A percentile compares a stretch with the other conserved stretches of the same genome.
Evolutionary conservation across 192 early-diverging fungal species (phyloP).

Genomic region (Backusella psychrophila): DNA sequence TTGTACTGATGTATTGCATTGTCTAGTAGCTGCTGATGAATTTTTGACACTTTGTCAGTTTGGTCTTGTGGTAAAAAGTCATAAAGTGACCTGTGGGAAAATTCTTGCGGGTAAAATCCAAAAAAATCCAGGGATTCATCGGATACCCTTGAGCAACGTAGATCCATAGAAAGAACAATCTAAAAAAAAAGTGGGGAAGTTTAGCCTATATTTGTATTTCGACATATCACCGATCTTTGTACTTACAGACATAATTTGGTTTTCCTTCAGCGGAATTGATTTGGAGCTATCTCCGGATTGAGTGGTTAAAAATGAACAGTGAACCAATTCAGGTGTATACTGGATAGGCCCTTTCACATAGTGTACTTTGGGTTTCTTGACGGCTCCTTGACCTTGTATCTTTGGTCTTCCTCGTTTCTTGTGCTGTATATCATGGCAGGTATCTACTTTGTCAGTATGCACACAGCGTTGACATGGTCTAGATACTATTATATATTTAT

Average conservation of each 20-base stretch:
- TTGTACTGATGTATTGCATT: slow-evolving; percentile 12
- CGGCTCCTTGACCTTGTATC: slow-evolving; percentile 16
- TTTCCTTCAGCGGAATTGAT: neutral
- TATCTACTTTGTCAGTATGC: slow-evolving; percentile 64
- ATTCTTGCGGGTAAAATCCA: slow-evolving; percentile 50
- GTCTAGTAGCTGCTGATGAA: slow-evolving; percentile 34
- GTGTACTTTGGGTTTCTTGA: neutral
- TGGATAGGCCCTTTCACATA: neutral
- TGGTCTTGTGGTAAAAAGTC: slow-evolving; percentile 39
- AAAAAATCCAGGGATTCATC: slow-evolving; percentile 48
- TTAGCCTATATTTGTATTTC: neutral
- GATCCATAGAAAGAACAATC: slow-evolving; percentile 47
- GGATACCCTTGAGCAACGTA: slow-evolving; percentile 50
- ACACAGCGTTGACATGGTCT: slow-evolving; percentile 81
- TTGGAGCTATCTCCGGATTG: neutral
- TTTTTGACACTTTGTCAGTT: slow-evolving; percentile 29
- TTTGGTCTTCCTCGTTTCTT: slow-evolving; percentile 88
- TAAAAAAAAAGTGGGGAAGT: neutral
- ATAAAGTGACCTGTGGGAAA: slow-evolving; percentile 49
- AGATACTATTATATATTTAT: slow-evolving; percentile 40
- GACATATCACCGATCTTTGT: neutral
- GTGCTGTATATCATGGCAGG: slow-evolving; percentile 82
- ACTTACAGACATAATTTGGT: slow-evolving; percentile 12
- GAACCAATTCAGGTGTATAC: neutral
- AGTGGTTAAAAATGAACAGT: neutral